Evolutionary conservation across 2,329 filamentous ascomycete species (phyloP).

Genomic region (Chaetomium olivaceum): DNA sequence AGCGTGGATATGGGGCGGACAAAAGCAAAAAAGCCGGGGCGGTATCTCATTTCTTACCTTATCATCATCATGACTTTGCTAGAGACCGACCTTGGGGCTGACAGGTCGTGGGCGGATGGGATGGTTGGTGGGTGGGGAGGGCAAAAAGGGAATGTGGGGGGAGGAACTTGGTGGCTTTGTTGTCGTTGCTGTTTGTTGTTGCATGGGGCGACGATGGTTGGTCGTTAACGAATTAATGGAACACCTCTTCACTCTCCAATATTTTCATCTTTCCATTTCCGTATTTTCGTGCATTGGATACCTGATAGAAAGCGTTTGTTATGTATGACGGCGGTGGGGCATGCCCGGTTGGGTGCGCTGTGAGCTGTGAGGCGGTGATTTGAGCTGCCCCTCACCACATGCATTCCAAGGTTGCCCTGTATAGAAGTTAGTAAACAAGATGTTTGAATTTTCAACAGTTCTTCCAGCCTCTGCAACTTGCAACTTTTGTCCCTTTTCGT

Average conservation of each 20-base stretch:
- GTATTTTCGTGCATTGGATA: too few species aligned
- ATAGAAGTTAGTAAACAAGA: not conserved
- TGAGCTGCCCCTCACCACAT: not conserved
- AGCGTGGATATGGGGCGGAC: not conserved
- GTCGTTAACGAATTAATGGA: slow-evolving; percentile 12
- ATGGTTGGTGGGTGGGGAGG: not conserved
- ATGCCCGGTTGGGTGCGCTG: not conserved
- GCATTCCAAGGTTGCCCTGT: not conserved
- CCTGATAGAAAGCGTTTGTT: not conserved
- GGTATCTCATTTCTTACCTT: not conserved
- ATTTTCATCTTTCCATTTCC: too few species aligned
- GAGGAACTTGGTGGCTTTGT: not conserved
- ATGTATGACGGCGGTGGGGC: not conserved
- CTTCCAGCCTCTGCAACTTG: not conserved
- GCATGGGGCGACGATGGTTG: not conserved
- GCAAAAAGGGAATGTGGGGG: not conserved
- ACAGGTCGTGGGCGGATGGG: not conserved
- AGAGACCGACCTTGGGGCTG: not conserved
- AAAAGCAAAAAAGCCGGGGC: not conserved
- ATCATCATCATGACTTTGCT: not conserved
- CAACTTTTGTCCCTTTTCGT: not conserved
- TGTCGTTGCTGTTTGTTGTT: not conserved
- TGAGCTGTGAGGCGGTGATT: not conserved
- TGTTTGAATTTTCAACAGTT: not conserved
- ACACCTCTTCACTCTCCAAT: slow-evolving; percentile 20